Conservation (phyloP, 257 asterid species). For the Solanum virginianum region DNA sequence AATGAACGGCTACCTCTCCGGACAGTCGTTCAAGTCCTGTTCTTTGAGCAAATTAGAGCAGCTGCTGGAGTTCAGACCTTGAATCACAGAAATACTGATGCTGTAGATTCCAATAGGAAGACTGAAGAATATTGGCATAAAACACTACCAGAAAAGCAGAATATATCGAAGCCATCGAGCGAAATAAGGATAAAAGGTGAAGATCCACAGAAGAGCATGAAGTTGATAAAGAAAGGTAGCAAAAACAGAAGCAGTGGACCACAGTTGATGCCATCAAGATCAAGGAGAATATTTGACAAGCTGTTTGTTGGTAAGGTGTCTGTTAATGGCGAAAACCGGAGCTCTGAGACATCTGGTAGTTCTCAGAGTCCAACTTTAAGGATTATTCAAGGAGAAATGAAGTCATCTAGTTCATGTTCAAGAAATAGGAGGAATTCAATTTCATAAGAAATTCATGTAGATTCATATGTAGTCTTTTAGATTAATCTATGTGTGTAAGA, state of each 20-base stretch:
- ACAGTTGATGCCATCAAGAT: conserved; percentile 73
- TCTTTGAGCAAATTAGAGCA: conserved; percentile 62
- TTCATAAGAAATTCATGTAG: conserved; percentile 24
- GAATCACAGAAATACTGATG: conserved; percentile 11
- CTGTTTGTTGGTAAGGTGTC: conserved; percentile 62
- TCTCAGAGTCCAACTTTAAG: conserved; percentile 73
- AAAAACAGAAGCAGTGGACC: conserved; percentile 37
- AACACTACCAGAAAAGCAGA: conserved; percentile 19
- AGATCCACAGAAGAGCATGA: conserved; percentile 17
- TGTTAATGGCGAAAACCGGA: conserved; percentile 43
- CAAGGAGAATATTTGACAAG: conserved; percentile 77
- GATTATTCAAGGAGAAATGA: conserved; percentile 37
- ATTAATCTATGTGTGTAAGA: background rate
- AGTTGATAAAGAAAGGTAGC: conserved; percentile 34
- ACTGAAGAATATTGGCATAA: conserved; percentile 33
- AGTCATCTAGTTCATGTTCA: conserved; percentile 36
- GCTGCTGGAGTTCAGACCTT: conserved; percentile 27
- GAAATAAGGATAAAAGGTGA: conserved; percentile 45
- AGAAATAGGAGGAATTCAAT: conserved; percentile 70
- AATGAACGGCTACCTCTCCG: conserved; percentile 84
- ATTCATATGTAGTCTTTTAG: background rate
- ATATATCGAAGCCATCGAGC: conserved; percentile 34
- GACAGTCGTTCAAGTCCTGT: conserved; percentile 68
- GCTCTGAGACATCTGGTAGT: conserved; percentile 82
- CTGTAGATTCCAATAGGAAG: conserved; percentile 16